Evolutionary conservation across 2,329 filamentous ascomycete species (phyloP).

Genomic region (Daldinia eschscholtzii): DNA sequence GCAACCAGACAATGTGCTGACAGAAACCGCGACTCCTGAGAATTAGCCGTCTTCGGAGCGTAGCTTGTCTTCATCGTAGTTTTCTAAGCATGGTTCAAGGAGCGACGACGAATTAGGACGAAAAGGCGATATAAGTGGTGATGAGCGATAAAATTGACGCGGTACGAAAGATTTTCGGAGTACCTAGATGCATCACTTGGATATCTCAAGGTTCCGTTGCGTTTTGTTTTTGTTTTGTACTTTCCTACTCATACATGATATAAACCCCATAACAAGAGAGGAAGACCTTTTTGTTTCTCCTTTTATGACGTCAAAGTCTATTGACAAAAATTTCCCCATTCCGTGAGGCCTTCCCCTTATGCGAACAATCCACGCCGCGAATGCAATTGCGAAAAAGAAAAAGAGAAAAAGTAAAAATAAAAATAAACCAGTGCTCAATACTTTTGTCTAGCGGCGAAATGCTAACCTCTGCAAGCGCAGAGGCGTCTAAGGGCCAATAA

Average conservation of each 20-base stretch:
- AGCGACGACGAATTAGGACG: not conserved
- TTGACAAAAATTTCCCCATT: conserved; percentile 51
- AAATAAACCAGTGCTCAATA: conserved; percentile 36
- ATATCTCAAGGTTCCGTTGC: conserved; percentile 23
- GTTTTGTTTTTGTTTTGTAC: conserved; percentile 39
- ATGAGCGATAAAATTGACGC: not conserved
- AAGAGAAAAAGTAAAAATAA: conserved; percentile 26
- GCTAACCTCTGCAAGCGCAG: conserved; percentile 27
- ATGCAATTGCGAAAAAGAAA: conserved; percentile 47
- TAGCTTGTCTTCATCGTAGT: not conserved
- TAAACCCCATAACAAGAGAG: conserved; percentile 37
- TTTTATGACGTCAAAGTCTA: conserved; percentile 47
- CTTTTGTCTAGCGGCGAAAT: conserved; percentile 48
- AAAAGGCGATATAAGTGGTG: not conserved
- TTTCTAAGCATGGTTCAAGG: not conserved
- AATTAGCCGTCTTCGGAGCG: not conserved
- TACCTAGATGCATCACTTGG: conserved; percentile 13
- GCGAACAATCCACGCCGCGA: conserved; percentile 48
- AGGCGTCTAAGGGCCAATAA: conserved; percentile 20
- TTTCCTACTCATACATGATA: conserved; percentile 50
- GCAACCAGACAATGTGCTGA: not conserved
- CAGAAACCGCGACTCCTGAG: not conserved
- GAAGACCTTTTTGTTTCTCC: conserved; percentile 46
- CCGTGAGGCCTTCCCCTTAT: conserved; percentile 46
- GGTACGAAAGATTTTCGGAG: not conserved